Evolutionary conservation across 2,329 filamentous ascomycete species (phyloP).

Genomic region (Grosmannia huntii): DNA sequence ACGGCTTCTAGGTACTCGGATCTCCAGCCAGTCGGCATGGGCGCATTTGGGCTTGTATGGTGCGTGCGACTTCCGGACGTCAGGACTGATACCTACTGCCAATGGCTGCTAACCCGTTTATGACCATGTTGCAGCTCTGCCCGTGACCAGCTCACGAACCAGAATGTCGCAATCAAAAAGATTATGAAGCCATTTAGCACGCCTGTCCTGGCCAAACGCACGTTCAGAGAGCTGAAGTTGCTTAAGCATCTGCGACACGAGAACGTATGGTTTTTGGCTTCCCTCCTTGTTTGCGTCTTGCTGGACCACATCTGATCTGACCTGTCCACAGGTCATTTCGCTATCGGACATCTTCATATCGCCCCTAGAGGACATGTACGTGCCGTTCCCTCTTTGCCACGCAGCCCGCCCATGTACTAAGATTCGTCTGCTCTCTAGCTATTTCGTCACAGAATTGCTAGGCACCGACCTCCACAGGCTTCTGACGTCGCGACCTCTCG

Average conservation of each 20-base stretch:
- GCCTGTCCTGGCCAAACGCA: conserved; percentile 93
- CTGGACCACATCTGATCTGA: no score
- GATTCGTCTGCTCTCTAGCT: conserved; percentile 37
- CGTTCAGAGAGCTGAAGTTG: conserved; percentile 93
- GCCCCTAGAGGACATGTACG: conserved; percentile 93
- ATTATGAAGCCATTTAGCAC: conserved; percentile 99
- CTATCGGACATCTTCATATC: conserved; percentile 99
- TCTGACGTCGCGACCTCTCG: conserved; percentile 84
- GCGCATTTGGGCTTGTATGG: conserved; percentile 96
- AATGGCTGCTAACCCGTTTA: background rate
- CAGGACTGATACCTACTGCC: background rate
- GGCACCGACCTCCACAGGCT: conserved; percentile 94
- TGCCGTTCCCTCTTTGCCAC: background rate
- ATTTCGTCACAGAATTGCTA: conserved; percentile 95
- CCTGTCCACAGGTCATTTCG: conserved; percentile 63
- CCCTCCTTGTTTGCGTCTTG: background rate
- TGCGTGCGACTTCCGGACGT: conserved; percentile 22
- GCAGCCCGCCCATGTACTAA: background rate
- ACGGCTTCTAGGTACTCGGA: conserved; percentile 66
- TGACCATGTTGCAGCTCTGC: conserved; percentile 56
- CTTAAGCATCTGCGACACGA: conserved; percentile 94
- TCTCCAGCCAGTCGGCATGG: conserved; percentile 97
- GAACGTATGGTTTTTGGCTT: conserved; percentile 48
- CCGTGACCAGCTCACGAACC: conserved; percentile 91
- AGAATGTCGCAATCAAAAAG: conserved; percentile 98